Conservation (phyloP, 2,329 filamentous ascomycete genomes). For the Whalleya microplaca region DNA sequence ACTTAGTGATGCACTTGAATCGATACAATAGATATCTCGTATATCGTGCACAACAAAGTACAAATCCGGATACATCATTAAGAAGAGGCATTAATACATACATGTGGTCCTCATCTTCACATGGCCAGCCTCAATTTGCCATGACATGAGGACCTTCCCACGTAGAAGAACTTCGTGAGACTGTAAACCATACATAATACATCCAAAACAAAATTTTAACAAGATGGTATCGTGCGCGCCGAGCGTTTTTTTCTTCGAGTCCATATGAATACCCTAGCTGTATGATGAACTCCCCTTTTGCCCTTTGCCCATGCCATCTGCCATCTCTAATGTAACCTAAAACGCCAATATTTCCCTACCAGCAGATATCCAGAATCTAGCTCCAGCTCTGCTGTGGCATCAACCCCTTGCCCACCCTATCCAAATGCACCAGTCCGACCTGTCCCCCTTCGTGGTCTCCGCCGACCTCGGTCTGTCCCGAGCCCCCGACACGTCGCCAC, state of each 20-base stretch:
- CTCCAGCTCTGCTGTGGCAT: neutral
- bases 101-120: too few species aligned
- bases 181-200: neutral
- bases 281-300: neutral
- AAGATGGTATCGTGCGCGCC: neutral
- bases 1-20: too few species aligned
- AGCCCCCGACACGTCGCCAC: neutral
- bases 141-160: too few species aligned
- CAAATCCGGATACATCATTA: too few species aligned
- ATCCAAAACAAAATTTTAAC: neutral
- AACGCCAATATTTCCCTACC: neutral
- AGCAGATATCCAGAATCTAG: neutral
- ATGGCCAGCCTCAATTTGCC: too few species aligned
- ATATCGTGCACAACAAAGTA: too few species aligned
- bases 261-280: neutral
- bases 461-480: neutral
- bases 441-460: neutral
- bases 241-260: neutral
- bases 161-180: too few species aligned
- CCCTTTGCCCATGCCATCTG: neutral
- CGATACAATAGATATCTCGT: too few species aligned
- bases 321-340: neutral
- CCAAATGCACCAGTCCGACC: neutral
- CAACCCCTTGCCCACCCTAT: neutral
- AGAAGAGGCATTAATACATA: too few species aligned